phyloP scores from a whole-genome alignment of 192 early-diverging fungal species.

The Dissophora ornata region DNA sequence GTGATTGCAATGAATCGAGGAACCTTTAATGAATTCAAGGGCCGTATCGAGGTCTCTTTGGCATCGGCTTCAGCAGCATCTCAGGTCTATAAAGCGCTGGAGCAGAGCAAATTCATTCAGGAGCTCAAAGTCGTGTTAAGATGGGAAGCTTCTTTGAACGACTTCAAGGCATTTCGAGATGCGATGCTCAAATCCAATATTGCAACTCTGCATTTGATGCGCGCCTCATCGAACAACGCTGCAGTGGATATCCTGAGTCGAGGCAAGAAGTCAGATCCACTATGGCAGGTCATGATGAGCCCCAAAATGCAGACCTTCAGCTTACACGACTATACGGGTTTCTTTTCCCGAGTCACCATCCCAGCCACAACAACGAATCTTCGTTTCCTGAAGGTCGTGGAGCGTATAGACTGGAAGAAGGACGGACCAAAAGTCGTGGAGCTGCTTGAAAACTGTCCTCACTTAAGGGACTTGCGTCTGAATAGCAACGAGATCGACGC shows the following conservation, averaged over 20 bases:
- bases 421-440: not conserved
- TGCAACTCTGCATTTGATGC: not conserved
- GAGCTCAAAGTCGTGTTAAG: conserved; percentile 3
- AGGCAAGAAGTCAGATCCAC: not conserved
- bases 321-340: not conserved
- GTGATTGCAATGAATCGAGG: not conserved
- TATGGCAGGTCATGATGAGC: conserved; percentile 4
- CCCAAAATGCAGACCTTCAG: conserved; percentile 4
- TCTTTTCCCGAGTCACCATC: not conserved
- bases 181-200: conserved; percentile 11
- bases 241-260: not conserved
- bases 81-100: conserved; percentile 20
- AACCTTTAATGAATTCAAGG: conserved; percentile 5
- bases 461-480: not conserved
- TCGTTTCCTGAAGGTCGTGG: not conserved
- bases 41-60: conserved; percentile 12
- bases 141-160: conserved; percentile 3
- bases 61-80: not conserved
- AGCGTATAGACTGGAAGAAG: conserved; percentile 12
- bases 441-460: not conserved
- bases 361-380: not conserved
- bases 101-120: conserved; percentile 10
- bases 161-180: conserved; percentile 18
- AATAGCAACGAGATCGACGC: not conserved
- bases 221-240: not conserved